Percentiles rank a stretch among this genome's conserved stretches.
These are phyloP conservation scores for Hyphodiscus sp. DNA, from an alignment of 2,329 filamentous ascomycete genomes.

Conservation along the genomic window DNA sequence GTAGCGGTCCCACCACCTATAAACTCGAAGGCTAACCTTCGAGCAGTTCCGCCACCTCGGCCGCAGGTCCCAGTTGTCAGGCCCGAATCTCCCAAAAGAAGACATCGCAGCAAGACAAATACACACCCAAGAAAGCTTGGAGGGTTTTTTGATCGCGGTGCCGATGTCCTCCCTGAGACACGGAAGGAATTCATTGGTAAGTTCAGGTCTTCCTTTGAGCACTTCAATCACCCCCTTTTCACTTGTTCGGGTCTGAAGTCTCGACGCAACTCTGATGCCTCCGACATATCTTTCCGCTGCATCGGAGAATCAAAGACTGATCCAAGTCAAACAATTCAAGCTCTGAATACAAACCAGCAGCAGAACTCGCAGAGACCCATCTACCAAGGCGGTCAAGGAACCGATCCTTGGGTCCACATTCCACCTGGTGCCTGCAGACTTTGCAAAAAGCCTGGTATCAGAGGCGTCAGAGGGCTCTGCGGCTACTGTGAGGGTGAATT, in stretches of 20 bases:
- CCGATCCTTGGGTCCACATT: constrained; percentile 1
- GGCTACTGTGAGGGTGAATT: constrained; percentile 10
- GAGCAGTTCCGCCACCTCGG: background rate
- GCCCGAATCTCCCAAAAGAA: background rate
- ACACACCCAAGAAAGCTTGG: constrained; percentile 5
- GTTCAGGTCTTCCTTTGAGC: constrained; percentile 10
- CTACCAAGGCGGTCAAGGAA: background rate
- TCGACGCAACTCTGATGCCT: background rate
- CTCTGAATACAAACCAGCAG: background rate
- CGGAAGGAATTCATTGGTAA: constrained; percentile 9
- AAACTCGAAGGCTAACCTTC: background rate
- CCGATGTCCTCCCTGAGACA: constrained; percentile 10
- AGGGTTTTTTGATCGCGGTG: constrained; percentile 7
- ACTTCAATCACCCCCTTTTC: constrained; percentile 5
- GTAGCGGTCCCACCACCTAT: constrained; percentile 2
- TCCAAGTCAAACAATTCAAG: background rate
- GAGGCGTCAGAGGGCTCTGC: constrained; percentile 4
- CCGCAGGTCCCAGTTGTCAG: background rate
- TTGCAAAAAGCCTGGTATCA: background rate
- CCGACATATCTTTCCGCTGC: constrained; percentile 15
- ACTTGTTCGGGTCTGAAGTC: background rate
- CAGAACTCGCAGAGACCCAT: background rate
- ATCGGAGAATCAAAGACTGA: constrained; percentile 4
- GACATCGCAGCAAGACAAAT: background rate
- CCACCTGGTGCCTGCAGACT: constrained; percentile 5